Evolutionary conservation across 2,329 filamentous ascomycete genomes (phyloP).

Genomic region (Fusarium zealandicum): DNA sequence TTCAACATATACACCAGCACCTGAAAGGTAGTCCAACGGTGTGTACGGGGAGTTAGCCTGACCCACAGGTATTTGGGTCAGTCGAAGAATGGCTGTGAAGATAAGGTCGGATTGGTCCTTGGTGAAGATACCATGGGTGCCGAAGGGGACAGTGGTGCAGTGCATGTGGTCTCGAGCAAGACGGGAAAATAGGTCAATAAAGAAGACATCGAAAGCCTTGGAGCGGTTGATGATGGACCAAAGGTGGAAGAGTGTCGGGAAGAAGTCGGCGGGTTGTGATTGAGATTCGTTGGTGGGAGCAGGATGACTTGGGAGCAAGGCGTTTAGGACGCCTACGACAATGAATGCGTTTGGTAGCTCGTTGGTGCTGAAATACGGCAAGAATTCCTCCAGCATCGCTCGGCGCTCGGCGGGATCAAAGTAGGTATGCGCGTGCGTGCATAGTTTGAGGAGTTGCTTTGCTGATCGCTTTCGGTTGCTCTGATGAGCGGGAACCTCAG

Average conservation of each 20-base stretch:
- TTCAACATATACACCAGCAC: constrained; percentile 85
- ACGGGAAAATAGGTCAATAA: constrained; percentile 89
- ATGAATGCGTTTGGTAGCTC: constrained; percentile 93
- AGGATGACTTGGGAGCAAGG: constrained; percentile 85
- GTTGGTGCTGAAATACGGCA: constrained; percentile 91
- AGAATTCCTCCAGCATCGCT: constrained; percentile 79
- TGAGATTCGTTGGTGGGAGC: constrained; percentile 74
- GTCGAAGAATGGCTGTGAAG: constrained; percentile 86
- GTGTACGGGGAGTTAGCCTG: constrained; percentile 95
- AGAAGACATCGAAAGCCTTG: constrained; percentile 83
- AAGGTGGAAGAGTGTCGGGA: constrained; percentile 94
- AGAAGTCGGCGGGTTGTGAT: constrained; percentile 85
- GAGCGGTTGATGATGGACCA: constrained; percentile 95
- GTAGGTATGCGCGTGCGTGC: constrained; percentile 88
- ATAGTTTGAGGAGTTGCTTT: constrained; percentile 82
- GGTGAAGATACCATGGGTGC: constrained; percentile 89
- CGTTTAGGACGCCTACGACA: constrained; percentile 85
- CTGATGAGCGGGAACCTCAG: constrained; percentile 76
- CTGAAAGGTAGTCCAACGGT: constrained; percentile 81
- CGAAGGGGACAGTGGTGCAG: constrained; percentile 78
- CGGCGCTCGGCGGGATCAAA: constrained; percentile 89
- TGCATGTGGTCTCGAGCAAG: constrained; percentile 83
- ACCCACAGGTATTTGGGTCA: constrained; percentile 95
- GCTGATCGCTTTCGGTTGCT: constrained; percentile 61
- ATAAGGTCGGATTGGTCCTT: constrained; percentile 90